Base-by-base conservation (phyloP, 495 filamentous ascomycete genomes). In the Penicillium odoratum region DNA sequence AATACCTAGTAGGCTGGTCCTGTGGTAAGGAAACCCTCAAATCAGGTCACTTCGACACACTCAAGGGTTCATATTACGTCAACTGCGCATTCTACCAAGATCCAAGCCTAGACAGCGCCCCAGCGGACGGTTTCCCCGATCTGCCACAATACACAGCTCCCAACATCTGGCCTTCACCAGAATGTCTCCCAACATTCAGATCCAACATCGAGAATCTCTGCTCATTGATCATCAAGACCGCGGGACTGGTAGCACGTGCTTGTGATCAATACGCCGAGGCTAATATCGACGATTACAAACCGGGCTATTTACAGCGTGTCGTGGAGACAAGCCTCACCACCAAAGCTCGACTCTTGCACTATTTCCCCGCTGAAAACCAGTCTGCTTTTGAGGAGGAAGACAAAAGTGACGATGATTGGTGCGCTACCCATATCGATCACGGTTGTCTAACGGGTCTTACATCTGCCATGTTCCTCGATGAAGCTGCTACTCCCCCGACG, bases 41-140 rank as follows among this genome's bases (percentile, higher is more conserved):
- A 61, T 86, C 89, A 66, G 91, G 93, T 58, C 86, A 88, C 56
- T 90, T 92, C 61, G 94, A 99, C 65, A 96, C 89, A 5, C 81
- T 90, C 10, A 99, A 99, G 76, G 94, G 94, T 53, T 96, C 91
- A 16, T 99, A 89, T 80, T 99, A 98, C 70, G 88, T 93, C 69
- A 97, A 98, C 75, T 96, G 92, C 72, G 90, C 90, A 51, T 97
- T 96, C 79, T 93, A 94, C 70, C 84, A 93, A 49, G 82, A 90
- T 59, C 78, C 84, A 3, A 55, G 64, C 3, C 76, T 91, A 5
- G 76, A 85, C 10, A 83, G 81, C 48, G 85, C 87, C 7, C 80
- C 86, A 3, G 74, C 75, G 5, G 74, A 83, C 50, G 83, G 81
- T 59, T 83, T 83, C 60, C 61, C 83, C 3, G 83, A 85, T 54